phyloP scores from a whole-genome alignment of 441 rosid species.

The Jatropha podagrica region DNA sequence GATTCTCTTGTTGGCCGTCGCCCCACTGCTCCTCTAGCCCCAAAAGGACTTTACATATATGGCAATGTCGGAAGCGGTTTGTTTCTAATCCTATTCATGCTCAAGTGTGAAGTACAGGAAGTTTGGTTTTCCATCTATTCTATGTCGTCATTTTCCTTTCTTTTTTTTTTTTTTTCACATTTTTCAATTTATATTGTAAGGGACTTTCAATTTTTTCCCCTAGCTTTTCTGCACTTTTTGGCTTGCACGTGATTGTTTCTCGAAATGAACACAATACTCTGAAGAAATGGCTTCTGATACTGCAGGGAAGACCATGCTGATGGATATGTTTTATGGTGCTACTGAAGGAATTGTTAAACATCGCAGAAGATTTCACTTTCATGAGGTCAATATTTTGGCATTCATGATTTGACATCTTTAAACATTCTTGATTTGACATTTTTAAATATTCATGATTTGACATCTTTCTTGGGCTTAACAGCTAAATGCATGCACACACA shows the following conservation, averaged over 20 bases:
- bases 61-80: constrained; percentile 94
- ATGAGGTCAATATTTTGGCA: constrained; percentile 54
- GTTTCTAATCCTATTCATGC: constrained; percentile 24
- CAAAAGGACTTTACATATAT: constrained; percentile 85
- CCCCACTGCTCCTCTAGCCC: constrained; percentile 75
- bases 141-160: neutral
- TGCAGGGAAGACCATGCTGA: constrained; percentile 95
- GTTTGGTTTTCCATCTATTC: neutral
- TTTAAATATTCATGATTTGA: neutral
- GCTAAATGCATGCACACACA: neutral
- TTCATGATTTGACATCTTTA: constrained; percentile 10
- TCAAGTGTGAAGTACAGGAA: neutral
- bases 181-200: neutral
- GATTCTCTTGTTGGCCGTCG: constrained; percentile 69
- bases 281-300: constrained; percentile 10
- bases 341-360: constrained; percentile 69
- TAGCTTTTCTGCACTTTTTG: constrained; percentile 14
- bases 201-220: neutral
- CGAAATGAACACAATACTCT: constrained; percentile 5
- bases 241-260: constrained; percentile 7
- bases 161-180: neutral
- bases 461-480: constrained; percentile 14
- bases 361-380: constrained; percentile 77
- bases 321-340: constrained; percentile 93
- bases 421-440: no score